Conservation (phyloP, 2,329 filamentous ascomycete genomes). For the Fusarium mangiferae region DNA sequence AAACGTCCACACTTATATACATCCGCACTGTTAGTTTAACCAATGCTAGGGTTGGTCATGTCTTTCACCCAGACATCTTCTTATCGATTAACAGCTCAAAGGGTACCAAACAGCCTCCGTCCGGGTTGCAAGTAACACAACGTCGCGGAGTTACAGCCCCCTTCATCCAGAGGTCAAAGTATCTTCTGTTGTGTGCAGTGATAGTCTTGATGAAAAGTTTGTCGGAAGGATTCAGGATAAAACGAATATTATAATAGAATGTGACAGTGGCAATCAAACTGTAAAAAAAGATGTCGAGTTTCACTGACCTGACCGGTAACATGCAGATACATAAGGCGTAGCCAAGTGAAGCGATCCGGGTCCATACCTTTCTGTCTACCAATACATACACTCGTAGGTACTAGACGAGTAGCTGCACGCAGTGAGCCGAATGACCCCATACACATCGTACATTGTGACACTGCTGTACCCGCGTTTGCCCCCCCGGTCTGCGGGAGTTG, state of each 20-base stretch:
- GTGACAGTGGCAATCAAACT: constrained; percentile 11
- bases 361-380: not conserved
- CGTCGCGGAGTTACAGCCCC: constrained; percentile 20
- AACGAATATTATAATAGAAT: not conserved
- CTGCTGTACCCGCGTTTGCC: constrained; percentile 23
- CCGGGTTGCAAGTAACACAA: constrained; percentile 24
- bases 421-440: constrained; percentile 17
- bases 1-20: not conserved
- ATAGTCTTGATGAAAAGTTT: not conserved
- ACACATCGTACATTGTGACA: constrained; percentile 36
- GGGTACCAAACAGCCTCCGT: constrained; percentile 3
- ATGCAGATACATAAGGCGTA: not conserved
- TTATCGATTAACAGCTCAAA: not conserved
- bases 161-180: constrained; percentile 4
- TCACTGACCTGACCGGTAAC: not conserved
- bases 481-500: not conserved
- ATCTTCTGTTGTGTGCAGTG: not conserved
- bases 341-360: constrained; percentile 3
- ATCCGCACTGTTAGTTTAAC: not conserved
- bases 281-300: not conserved
- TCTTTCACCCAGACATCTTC: not conserved
- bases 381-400: not conserved
- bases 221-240: not conserved
- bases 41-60: not conserved
- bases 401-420: not conserved